Base-by-base conservation (phyloP, 345 rosid species). In the Corchorus capsularis region DNA sequence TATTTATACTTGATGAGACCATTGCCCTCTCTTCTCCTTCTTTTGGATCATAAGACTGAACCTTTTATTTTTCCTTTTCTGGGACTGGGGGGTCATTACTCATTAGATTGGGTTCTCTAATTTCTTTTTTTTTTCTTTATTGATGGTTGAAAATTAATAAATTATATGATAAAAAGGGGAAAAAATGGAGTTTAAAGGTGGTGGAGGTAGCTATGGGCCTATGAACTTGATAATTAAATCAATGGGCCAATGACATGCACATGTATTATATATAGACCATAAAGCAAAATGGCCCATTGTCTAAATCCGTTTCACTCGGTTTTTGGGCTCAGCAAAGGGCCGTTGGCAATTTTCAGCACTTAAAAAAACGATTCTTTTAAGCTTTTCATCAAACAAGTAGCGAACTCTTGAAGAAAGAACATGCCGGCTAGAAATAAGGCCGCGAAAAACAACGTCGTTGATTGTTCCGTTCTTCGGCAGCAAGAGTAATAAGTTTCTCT, bases 381-480 rank as follows among this genome's bases (percentile, higher is more conserved):
- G 55, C 68, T 61, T 73, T 34, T 49, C 50, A n/a, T 49, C 69
- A 16, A 62, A 72, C 59, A 49, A 11, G 46, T 20, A 17, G 65
- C 17, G 65, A 75, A 67, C 32, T 39, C 63, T 27, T 54, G 5
- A 13, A 9, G 41, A 64, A 64, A 8, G 9, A 65, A 16, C 7
- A 66, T 55, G 78, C 65, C 78, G n/a, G 6, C 56, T 5, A 75
- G 43, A 56, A 66, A 46, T 41, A 66, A 45, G 32, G 66, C 65
- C 1, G 39, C 66, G 34, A 43, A 27, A 22, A 63, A 55, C 72
- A 75, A 55, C 63, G 27, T 37, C 50, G 22, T 32, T 3, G 65
- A 43, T 43, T n/a, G 55, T n/a, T 22, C 66, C 17, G 27, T 27
- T 27, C 32, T 46, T 54, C 66, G 17, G 6, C 55, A 65, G 15